phyloP scores from a whole-genome alignment of 495 filamentous ascomycete species.

The Penicillium goetzii region DNA sequence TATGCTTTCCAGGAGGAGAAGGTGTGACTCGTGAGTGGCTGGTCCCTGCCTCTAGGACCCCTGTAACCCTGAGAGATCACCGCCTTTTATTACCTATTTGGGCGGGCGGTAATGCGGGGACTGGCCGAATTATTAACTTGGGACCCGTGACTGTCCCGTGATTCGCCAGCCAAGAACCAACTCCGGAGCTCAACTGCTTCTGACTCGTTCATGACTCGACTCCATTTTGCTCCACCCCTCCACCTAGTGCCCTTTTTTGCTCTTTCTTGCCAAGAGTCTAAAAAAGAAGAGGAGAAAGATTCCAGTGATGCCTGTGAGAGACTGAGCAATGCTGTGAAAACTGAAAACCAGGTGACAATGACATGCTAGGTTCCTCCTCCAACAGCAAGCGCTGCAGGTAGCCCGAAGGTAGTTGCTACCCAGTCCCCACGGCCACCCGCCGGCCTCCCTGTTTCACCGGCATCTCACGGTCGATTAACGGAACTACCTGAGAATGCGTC shows the following conservation, averaged over 20 bases:
- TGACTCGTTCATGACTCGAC: not conserved
- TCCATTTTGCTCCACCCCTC: not conserved
- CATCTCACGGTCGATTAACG: conserved; percentile 14
- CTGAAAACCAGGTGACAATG: conserved; percentile 8
- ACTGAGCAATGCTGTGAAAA: conserved; percentile 11
- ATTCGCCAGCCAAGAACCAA: conserved; percentile 11
- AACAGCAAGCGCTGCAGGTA: conserved; percentile 13
- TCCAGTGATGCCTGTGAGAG: conserved; percentile 13
- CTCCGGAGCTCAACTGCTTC: not conserved
- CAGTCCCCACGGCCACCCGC: conserved; percentile 4
- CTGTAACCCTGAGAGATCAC: conserved; percentile 30
- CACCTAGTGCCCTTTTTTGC: not conserved
- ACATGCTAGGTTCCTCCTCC: conserved; percentile 2
- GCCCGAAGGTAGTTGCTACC: conserved; percentile 17
- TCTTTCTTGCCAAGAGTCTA: conserved; percentile 3
- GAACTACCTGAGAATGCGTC: conserved; percentile 16
- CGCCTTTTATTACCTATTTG: conserved; percentile 20
- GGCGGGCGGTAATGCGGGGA: conserved; percentile 23
- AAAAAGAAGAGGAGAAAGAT: conserved; percentile 19
- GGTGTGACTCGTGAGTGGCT: conserved; percentile 21
- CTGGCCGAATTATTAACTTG: conserved; percentile 1
- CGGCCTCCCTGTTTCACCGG: conserved; percentile 19
- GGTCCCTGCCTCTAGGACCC: conserved; percentile 18
- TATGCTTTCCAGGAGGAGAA: not conserved
- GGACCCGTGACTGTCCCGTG: conserved; percentile 11